Conservation (phyloP, 116 monocot species). For the Phalaenopsis hybrid region DNA sequence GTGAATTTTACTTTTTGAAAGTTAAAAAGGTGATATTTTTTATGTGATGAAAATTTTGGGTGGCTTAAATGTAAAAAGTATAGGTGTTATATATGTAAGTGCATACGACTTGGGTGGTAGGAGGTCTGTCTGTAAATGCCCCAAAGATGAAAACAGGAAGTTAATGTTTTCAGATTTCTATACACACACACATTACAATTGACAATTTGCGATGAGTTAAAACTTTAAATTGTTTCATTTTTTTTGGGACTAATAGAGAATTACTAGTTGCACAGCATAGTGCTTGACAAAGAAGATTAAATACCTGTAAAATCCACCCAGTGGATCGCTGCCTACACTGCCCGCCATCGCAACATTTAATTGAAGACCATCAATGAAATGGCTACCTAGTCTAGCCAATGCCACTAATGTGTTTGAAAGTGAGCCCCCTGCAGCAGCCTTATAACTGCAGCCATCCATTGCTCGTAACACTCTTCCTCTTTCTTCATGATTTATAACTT, state of each 20-base stretch:
- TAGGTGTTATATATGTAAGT: no score
- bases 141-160: no score
- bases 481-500: slow-evolving; percentile 85
- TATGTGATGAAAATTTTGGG: no score
- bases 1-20: no score
- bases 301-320: slow-evolving; percentile 95
- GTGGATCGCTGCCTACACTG: slow-evolving; percentile 88
- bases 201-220: neutral
- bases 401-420: slow-evolving; percentile 93
- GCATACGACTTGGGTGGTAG: no score
- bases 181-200: no score
- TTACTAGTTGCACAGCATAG: neutral
- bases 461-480: slow-evolving; percentile 80
- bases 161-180: no score
- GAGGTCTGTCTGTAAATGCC: no score
- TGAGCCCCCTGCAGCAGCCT: slow-evolving; percentile 94
- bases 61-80: no score
- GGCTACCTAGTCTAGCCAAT: slow-evolving; percentile 70
- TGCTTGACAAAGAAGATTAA: neutral
- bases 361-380: slow-evolving; percentile 28
- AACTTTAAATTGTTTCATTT: neutral
- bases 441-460: slow-evolving; percentile 97
- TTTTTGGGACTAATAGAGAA: neutral
- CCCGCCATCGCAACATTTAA: slow-evolving; percentile 90
- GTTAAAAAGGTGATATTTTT: no score